Percentiles rank a stretch among this genome's conserved stretches.
Conservation (phyloP, 257 asterid species). For the Fraxinus cuspidata region DNA sequence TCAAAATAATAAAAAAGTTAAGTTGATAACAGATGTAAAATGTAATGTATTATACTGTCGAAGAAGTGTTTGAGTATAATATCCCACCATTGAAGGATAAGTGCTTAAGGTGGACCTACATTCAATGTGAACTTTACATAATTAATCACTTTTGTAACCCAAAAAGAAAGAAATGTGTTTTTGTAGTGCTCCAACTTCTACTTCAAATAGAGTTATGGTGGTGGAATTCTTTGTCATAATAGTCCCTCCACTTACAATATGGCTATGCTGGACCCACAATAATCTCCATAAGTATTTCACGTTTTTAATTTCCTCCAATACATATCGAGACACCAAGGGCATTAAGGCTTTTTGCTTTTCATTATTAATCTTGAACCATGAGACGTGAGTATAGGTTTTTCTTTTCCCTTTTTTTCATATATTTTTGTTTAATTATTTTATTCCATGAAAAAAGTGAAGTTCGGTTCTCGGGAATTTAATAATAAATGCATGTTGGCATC, state of each 20-base stretch:
- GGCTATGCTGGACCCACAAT: constrained; percentile 1
- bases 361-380: not conserved
- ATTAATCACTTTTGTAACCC: not conserved
- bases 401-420: too few species aligned
- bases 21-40: not conserved
- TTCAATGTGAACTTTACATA: not conserved
- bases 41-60: not conserved
- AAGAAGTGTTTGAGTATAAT: not conserved
- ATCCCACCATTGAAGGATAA: not conserved
- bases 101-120: not conserved
- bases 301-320: not conserved
- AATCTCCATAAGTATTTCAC: constrained; percentile 20
- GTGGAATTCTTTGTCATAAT: constrained; percentile 58
- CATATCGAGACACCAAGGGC: not conserved
- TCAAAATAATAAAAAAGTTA: too few species aligned
- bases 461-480: too few species aligned
- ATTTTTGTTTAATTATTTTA: too few species aligned
- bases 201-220: constrained; percentile 24
- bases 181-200: constrained; percentile 53
- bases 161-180: not conserved
- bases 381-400: too few species aligned
- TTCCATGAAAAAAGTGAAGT: not conserved
- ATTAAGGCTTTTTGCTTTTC: not conserved
- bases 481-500: not conserved
- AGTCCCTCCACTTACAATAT: constrained; percentile 52